Base-by-base conservation (phyloP, 441 rosid species). In the Syzygium malaccense region DNA sequence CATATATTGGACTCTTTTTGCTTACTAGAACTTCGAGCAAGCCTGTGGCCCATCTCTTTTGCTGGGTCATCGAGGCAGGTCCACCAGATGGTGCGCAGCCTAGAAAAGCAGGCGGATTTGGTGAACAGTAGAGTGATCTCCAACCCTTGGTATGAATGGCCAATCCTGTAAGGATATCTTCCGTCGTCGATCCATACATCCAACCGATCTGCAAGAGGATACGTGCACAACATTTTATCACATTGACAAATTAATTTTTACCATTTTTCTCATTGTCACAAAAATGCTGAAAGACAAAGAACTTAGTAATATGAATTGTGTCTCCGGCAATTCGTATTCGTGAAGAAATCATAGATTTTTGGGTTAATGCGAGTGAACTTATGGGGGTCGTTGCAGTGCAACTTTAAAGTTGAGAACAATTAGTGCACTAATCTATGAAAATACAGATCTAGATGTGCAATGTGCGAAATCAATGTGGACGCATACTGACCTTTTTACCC, bases 71-170 rank as follows among this genome's bases (percentile, higher is more conserved):
- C 8, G 86, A 33, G 9, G 75, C 86, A 0, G 95, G 93, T 9
- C 94, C 92, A 12, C 87, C 66, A 5, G 90, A 20, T 4, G 95
- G 94, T 13, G 91, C 87, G 75, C 94, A 92, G 2, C 97, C 96
- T 15, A 92, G 57, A 78, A 94, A 95, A 18, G 93, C 93, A 1
- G 88, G 91, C 19, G 93, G 93, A 1, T 92, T 20, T 3, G 92
- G 93, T 5, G 64, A 4, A n/a, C 85, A 87, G 13, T 53, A 62
- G 7, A n/a, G 53, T 7, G 93, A 88, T 53, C 86, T 92, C 96
- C 98, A 97, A 3, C 95, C 98, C 91, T 90, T 93, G 13, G 91
- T 20, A 25, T 97, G 98, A 78, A 97, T 95, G 55, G 20, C 86
- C 9, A 93, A 19, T 28, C 97, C 95, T 0, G 95, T 95, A 1